These are phyloP conservation scores for Monascus purpureus DNA, from an alignment of 495 filamentous ascomycete genomes.

Conservation along the genomic window DNA sequence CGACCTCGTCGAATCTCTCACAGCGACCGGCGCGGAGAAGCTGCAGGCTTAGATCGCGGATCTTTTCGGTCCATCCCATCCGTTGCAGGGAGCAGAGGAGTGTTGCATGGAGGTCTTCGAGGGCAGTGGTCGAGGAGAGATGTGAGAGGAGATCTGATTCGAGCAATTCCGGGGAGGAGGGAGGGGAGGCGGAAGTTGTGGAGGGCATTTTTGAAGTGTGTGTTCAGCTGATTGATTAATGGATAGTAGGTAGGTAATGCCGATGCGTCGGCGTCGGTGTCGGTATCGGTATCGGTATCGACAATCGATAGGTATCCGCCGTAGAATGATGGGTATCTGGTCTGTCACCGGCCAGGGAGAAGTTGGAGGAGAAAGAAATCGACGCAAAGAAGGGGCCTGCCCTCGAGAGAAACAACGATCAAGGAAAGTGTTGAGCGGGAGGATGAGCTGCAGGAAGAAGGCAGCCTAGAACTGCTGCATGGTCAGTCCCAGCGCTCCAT, in stretches of 20 bases:
- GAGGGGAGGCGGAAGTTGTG: conserved; percentile 1
- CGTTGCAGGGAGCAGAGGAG: conserved; percentile 30
- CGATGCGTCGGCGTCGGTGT: too few relatives aligned
- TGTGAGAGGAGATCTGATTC: conserved; percentile 32
- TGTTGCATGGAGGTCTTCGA: conserved; percentile 29
- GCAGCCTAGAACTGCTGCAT: too few relatives aligned
- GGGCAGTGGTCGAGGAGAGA: conserved; percentile 25
- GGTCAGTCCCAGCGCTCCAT: too few relatives aligned
- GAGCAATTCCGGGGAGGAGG: conserved; percentile 20
- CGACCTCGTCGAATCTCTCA: conserved; percentile 33
- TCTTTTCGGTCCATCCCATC: conserved; percentile 28
- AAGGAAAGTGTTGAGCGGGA: too few relatives aligned
- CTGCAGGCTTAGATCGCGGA: conserved; percentile 25
- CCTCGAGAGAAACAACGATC: too few relatives aligned
- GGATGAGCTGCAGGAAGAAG: too few relatives aligned
- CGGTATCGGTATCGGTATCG: too few relatives aligned
- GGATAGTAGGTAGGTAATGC: neutral
- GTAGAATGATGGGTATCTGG: too few relatives aligned
- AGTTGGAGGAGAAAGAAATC: too few relatives aligned
- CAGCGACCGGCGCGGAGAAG: conserved; percentile 33
- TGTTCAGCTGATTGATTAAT: neutral
- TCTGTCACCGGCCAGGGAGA: too few relatives aligned
- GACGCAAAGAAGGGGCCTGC: too few relatives aligned
- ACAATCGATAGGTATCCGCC: too few relatives aligned
- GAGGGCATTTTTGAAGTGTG: conserved; percentile 3